Conservation (phyloP, 306 rosid genomes). For the Medicago truncatula region MtrunA17r5.0-ANR NC_053049.1:14651501-14652000, state of each 20-base stretch:
- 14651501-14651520: constrained; percentile 99
- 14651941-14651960: constrained; percentile 90
- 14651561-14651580: constrained; percentile 42
- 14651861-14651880: constrained; percentile 97
- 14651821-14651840: constrained; percentile 40
- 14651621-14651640: constrained; percentile 30
- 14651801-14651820: constrained; percentile 38
- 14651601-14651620: constrained; percentile 25
- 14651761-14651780: constrained; percentile 29
- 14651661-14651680: constrained; percentile 38
- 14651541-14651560: constrained; percentile 98
- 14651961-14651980: constrained; percentile 29
- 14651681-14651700: constrained; percentile 98
- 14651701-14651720: constrained; percentile 98
- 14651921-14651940: constrained; percentile 92
- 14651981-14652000: constrained; percentile 41
- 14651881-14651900: constrained; percentile 94
- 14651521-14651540: constrained; percentile 99
- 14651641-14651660: constrained; percentile 20
- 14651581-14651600: constrained; percentile 30
- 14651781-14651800: constrained; percentile 8
- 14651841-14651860: constrained; percentile 98
- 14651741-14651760: constrained; percentile 97
- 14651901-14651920: constrained; percentile 99
- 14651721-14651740: constrained; percentile 98